phyloP scores from a whole-genome alignment of 441 rosid genomes.

The Gossypium davidsonii region DNA sequence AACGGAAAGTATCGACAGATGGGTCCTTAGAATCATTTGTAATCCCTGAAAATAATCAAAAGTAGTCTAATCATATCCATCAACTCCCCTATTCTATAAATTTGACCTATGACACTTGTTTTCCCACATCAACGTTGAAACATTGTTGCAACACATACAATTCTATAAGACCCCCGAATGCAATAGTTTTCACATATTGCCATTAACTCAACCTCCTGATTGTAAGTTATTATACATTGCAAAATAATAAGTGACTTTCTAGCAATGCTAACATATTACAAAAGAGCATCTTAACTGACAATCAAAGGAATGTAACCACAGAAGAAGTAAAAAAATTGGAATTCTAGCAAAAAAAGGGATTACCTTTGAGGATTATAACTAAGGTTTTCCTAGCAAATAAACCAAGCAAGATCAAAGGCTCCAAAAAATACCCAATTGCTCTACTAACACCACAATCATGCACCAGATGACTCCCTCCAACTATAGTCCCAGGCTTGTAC shows the following conservation, averaged over 20 bases:
- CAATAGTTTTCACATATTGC: not conserved
- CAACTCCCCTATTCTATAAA: not conserved
- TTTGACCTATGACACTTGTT: not conserved
- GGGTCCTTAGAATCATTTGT: slow-evolving; percentile 77
- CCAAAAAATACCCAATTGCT: slow-evolving; percentile 76
- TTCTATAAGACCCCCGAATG: not conserved
- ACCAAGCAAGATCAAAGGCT: slow-evolving; percentile 69
- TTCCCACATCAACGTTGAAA: not conserved
- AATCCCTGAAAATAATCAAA: slow-evolving; percentile 44
- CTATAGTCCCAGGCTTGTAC: slow-evolving; percentile 68
- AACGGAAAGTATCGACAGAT: slow-evolving; percentile 63
- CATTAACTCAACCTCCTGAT: not conserved
- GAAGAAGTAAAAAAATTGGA: not conserved
- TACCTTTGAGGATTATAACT: slow-evolving; percentile 66
- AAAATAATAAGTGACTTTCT: not conserved
- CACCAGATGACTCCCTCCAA: slow-evolving; percentile 66
- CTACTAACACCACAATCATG: slow-evolving; percentile 67
- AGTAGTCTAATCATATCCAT: not conserved
- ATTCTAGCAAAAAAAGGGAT: not conserved
- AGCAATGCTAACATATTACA: not conserved
- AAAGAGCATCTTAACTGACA: not conserved
- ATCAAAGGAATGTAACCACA: not conserved
- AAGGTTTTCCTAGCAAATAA: slow-evolving; percentile 69
- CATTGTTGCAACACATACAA: not conserved
- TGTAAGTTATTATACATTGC: not conserved